Evolutionary conservation across 148 eudicot genomes (phyloP), one percentile per base, ranked within the genome.

Genomic region (Silene uniflora): DNA sequence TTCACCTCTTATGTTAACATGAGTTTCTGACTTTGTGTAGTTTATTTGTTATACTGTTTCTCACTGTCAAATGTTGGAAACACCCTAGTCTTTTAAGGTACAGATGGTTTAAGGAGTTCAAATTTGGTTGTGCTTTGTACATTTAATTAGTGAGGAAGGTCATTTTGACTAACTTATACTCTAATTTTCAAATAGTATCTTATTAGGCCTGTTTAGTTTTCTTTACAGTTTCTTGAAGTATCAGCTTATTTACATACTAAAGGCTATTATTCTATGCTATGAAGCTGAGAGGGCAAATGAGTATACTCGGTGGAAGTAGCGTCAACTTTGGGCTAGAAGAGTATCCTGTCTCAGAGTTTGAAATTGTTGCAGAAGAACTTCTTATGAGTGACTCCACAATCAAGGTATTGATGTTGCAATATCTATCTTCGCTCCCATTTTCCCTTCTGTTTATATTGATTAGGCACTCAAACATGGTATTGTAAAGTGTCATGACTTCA

Each of bases 311-410:
- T 71, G 84, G 90, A 81, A 87, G 92, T 77, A 82, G 80, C 84
- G 85, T 92, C 80, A 75, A 83, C 76, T 92, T 92, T 75, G 97
- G 97, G 77, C 82, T 92, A 83, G 84, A 85, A 14, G 86, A 88
- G 13, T 85, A 72, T 69, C 94, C 92, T 18, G 69, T 90, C 73
- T 92, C 97, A 39, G 97, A 92, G 80, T 92, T 90, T 84, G 97
- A 92, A 80, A 82, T 92, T 79, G 91, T 92, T 67, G 97, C 97
- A 32, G 97, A 92, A 74, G 97, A 92, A 82, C 89, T 92, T 83
- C 87, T 88, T 66, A 87, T 92, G 91, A 92, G 97, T 70, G 87
- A 92, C 81, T 90, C 94, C 55, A 75, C 76, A 29, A 88, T 92
- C 77, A 85, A 88, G 94, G 97, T 90, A 82, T 61, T 74, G 47